Evolutionary conservation across 169 alveolate genomes (phyloP).

Genomic region (Cryptosporidium tyzzeri): DNA sequence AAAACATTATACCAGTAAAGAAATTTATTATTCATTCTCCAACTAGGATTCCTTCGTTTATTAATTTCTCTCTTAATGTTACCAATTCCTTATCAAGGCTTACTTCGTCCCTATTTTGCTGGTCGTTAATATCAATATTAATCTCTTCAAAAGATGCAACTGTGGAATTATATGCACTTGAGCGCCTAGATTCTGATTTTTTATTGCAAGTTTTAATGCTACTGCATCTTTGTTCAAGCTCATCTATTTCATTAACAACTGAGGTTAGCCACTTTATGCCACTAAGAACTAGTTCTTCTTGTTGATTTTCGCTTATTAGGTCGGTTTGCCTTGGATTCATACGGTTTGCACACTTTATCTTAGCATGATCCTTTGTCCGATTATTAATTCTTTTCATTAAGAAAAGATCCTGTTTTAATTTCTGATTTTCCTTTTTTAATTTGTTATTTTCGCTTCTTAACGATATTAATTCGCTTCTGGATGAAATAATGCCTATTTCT

Average conservation of each 20-base stretch:
- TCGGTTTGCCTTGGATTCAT: neutral
- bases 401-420: conserved; percentile 46
- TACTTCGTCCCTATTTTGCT: neutral
- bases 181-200: neutral
- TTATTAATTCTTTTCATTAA: conserved; percentile 33
- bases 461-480: conserved; percentile 48
- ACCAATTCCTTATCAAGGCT: conserved; percentile 11
- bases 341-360: neutral
- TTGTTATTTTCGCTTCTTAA: conserved; percentile 54
- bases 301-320: neutral
- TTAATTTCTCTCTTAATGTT: conserved; percentile 47
- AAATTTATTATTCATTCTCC: neutral
- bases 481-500: conserved; percentile 28
- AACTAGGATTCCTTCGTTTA: conserved; percentile 44
- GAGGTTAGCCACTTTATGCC: conserved; percentile 55
- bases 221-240: conserved; percentile 40
- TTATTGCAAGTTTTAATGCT: conserved; percentile 3
- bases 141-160: conserved; percentile 72
- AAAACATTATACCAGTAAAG: conserved; percentile 54
- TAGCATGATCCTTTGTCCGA: conserved; percentile 21
- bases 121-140: neutral
- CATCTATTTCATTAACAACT: conserved; percentile 62
- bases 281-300: conserved; percentile 33
- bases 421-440: conserved; percentile 64
- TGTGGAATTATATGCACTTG: conserved; percentile 55